These are phyloP conservation scores for Westerdykella sp. DNA, from an alignment of 2,329 filamentous ascomycete genomes.

Conservation along the genomic window DNA sequence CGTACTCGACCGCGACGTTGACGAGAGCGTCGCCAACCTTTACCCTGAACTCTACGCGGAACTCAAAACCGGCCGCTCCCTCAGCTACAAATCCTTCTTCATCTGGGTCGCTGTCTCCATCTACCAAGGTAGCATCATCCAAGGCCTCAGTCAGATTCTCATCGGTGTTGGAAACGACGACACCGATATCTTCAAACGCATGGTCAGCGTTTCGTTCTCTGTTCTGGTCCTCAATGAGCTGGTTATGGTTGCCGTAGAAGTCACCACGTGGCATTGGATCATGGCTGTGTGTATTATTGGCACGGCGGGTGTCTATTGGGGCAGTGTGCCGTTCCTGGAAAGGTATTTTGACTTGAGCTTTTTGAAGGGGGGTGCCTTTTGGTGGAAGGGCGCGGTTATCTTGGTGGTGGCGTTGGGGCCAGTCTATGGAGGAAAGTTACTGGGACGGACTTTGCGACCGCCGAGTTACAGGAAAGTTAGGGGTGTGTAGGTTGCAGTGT, in stretches of 20 bases:
- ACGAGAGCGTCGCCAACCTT: slow-evolving; percentile 85
- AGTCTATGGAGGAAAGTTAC: slow-evolving; percentile 79
- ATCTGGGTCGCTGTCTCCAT: slow-evolving; percentile 92
- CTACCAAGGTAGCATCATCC: slow-evolving; percentile 92
- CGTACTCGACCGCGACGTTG: slow-evolving; percentile 90
- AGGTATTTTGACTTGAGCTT: slow-evolving; percentile 84
- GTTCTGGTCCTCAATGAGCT: slow-evolving; percentile 90
- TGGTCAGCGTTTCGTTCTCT: slow-evolving; percentile 89
- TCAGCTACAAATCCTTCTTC: slow-evolving; percentile 93
- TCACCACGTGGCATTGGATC: slow-evolving; percentile 92
- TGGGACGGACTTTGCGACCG: slow-evolving; percentile 78
- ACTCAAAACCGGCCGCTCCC: slow-evolving; percentile 76
- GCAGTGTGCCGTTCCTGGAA: slow-evolving; percentile 76
- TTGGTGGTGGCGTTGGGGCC: slow-evolving; percentile 75
- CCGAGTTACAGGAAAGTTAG: slow-evolving; percentile 93
- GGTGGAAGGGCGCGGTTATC: slow-evolving; percentile 82
- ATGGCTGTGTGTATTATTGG: slow-evolving; percentile 83
- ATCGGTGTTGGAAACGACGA: slow-evolving; percentile 57
- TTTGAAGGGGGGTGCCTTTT: slow-evolving; percentile 71
- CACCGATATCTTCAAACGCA: slow-evolving; percentile 40
- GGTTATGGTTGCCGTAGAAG: slow-evolving; percentile 92
- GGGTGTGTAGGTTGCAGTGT: slow-evolving; percentile 45
- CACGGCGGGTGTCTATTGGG: slow-evolving; percentile 74
- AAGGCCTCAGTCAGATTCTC: slow-evolving; percentile 85
- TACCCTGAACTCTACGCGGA: slow-evolving; percentile 98